A percentile compares a stretch with the other conserved stretches of the same genome.
Conservation (phyloP, 768 basidiomycete genomes). For the Sarcomyxa edulis region DNA sequence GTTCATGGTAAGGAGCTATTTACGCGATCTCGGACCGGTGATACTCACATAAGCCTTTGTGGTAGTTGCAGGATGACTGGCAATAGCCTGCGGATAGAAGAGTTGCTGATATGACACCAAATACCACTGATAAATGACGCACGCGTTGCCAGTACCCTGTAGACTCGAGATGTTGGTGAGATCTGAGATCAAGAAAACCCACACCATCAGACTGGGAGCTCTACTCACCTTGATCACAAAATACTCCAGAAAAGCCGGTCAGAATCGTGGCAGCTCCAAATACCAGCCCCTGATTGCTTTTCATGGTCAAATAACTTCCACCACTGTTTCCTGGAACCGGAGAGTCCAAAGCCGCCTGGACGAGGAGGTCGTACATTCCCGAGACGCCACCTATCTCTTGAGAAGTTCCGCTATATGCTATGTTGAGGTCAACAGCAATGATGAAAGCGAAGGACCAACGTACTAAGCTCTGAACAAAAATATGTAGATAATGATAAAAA, state of each 20-base stretch:
- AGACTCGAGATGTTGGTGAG: no score
- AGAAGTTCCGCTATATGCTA: conserved; percentile 24
- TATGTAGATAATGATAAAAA: conserved; percentile 34
- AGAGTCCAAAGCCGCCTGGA: conserved; percentile 34
- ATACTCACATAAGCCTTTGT: conserved; percentile 42
- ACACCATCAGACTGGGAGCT: no score
- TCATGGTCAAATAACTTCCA: conserved; percentile 55
- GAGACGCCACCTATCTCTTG: conserved; percentile 33
- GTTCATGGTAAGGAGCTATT: background rate
- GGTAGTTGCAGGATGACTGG: conserved; percentile 43
- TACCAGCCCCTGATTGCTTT: conserved; percentile 39
- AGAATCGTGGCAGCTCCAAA: conserved; percentile 33
- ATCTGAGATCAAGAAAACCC: no score
- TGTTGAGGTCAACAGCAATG: background rate
- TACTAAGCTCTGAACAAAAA: no score
- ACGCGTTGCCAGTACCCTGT: conserved; percentile 53
- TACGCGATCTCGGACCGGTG: background rate
- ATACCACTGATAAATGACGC: conserved; percentile 8
- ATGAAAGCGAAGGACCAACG: conserved; percentile 10
- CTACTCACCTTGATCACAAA: conserved; percentile 43
- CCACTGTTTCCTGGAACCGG: conserved; percentile 45
- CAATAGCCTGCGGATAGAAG: conserved; percentile 32
- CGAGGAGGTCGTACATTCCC: conserved; percentile 40
- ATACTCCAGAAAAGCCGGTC: conserved; percentile 41
- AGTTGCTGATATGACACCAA: background rate